Conservation (phyloP, 352 stramenopile species). For the Pythium diclinum region DNA sequence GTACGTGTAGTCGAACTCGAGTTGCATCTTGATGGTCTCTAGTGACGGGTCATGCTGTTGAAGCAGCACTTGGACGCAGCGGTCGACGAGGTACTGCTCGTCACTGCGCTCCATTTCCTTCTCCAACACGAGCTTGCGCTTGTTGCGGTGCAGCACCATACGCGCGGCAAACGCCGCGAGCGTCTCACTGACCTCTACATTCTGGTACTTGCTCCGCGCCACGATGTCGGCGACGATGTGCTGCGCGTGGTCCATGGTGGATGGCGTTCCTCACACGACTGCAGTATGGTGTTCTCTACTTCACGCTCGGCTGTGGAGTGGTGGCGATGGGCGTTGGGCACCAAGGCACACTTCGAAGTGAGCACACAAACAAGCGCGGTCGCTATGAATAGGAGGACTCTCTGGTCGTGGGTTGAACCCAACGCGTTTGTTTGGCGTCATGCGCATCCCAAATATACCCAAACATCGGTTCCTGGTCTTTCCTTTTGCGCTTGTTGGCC, state of each 20-base stretch:
- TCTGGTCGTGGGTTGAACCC: no score
- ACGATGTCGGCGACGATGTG: conserved; percentile 71
- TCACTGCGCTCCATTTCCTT: conserved; percentile 66
- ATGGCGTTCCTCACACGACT: no score
- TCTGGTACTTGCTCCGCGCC: conserved; percentile 63
- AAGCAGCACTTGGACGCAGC: conserved; percentile 71
- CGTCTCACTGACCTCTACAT: conserved; percentile 84
- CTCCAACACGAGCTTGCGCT: conserved; percentile 67
- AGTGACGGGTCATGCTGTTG: conserved; percentile 78
- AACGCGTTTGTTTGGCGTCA: no score
- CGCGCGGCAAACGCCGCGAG: conserved; percentile 83
- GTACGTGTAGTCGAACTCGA: conserved; percentile 92
- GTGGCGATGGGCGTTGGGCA: no score
- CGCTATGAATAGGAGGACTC: no score
- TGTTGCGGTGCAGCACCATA: conserved; percentile 68
- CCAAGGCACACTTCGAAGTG: no score
- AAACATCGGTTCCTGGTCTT: no score
- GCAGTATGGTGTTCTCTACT: not conserved
- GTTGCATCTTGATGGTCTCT: conserved; percentile 95
- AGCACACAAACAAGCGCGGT: no score
- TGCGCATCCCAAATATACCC: no score
- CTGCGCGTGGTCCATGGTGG: conserved; percentile 57
- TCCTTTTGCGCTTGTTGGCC: no score
- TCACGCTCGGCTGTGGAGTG: not conserved
- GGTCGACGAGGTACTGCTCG: conserved; percentile 71